Evolutionary conservation across 2,329 filamentous ascomycete species (phyloP), one percentile per base, ranked within the genome.

Genomic region (Sarocladium brachiariae): DNA sequence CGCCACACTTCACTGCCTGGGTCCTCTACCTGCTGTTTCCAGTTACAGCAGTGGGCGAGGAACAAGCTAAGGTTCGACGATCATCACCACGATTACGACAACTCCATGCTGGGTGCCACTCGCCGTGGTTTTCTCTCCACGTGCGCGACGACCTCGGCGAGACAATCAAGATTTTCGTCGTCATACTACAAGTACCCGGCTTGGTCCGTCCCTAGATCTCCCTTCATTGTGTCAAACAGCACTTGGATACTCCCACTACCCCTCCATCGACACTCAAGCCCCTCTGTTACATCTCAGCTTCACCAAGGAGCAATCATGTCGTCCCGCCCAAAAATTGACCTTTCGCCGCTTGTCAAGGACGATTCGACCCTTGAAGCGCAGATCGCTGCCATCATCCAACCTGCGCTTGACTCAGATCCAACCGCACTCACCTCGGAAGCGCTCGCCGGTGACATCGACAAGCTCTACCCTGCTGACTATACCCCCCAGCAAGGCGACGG

Each of bases 401-500:
- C 51, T n/a, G 55, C 57, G 50, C 31, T 64, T 48, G 59, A 61
- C 53, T 35, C 41, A 4, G 19, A 52, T 18, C 52, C 53, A 27
- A 54, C 55, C 13, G 33, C 50, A 9, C 49, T 50, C 14, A 54
- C 56, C 3, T 56, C 58, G 51, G 54, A 58, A 30, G 53, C 46
- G 24, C 54, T 58, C 8, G 61, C 61, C 43, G 45, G 39, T 33
- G 50, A 57, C 14, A 56, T 65, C 43, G 61, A 64, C 54, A 38
- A 55, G 41, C 58, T 63, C 9, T 62, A 59, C 50, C 53, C 53
- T 7, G 46, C 50, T 18, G 52, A 50, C 35, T 37, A 51, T 10
- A 52, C 58, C 9, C 37, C 52, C 18, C 39, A 53, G 43, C 61
- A 62, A 45, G 46, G 39, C 18, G 41, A 51, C 19, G 39, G 23